Conservation (phyloP, 371 early-diverging fungal species). For the Apophysomyces variabilis region DNA sequence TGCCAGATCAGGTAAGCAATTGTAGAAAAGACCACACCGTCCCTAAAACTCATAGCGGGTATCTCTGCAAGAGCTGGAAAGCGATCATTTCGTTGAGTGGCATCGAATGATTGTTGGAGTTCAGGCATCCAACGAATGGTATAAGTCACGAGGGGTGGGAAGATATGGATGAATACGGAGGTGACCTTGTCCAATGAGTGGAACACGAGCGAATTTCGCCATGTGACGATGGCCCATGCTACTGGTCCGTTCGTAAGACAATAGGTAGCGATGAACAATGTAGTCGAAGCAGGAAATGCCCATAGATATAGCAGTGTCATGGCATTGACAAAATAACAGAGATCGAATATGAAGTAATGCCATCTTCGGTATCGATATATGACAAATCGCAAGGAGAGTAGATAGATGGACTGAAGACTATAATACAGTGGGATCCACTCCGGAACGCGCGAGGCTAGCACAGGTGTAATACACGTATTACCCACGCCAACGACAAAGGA, state of each 20-base stretch:
- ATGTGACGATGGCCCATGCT: constrained; percentile 74
- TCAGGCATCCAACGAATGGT: constrained; percentile 67
- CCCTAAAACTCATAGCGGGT: constrained; percentile 35
- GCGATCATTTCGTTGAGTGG: constrained; percentile 33
- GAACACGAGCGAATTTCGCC: constrained; percentile 72
- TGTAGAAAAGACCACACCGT: constrained; percentile 54
- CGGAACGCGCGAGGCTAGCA: constrained; percentile 59
- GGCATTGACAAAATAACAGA: constrained; percentile 72
- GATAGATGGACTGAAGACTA: constrained; percentile 50
- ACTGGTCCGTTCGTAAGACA: constrained; percentile 72
- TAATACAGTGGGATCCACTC: constrained; percentile 64
- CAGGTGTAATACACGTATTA: constrained; percentile 69
- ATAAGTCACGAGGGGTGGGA: constrained; percentile 67
- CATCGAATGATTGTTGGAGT: constrained; percentile 28
- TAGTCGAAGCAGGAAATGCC: constrained; percentile 50
- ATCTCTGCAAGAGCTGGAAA: constrained; percentile 51
- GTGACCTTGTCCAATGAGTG: constrained; percentile 79
- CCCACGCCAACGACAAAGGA: constrained; percentile 76
- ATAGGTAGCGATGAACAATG: constrained; percentile 59
- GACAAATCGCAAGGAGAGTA: constrained; percentile 58
- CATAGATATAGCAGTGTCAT: constrained; percentile 59
- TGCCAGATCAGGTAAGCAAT: constrained; percentile 72
- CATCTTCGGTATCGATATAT: constrained; percentile 64
- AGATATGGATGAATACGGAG: constrained; percentile 72
- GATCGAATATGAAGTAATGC: constrained; percentile 76